phyloP scores from a whole-genome alignment of 1,284 basidiomycete species.

The Peniophora sp. region DNA sequence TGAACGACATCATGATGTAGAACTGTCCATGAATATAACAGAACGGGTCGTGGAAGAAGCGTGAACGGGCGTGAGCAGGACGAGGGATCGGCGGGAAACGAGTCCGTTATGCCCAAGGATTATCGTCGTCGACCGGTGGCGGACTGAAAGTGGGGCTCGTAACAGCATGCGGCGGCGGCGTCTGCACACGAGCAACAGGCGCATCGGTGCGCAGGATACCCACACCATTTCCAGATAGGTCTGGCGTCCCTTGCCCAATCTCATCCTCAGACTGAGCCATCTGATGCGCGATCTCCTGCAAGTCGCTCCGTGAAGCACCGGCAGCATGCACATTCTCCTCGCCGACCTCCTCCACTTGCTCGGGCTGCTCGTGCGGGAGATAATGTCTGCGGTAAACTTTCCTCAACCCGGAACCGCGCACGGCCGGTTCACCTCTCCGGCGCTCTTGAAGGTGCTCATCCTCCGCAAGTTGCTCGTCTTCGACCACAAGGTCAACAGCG shows the following conservation, averaged over 20 bases:
- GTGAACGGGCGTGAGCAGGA: too few relatives aligned
- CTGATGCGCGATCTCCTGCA: slow-evolving; percentile 19
- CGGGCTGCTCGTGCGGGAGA: slow-evolving; percentile 27
- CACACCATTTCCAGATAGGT: slow-evolving; percentile 5
- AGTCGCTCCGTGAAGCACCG: slow-evolving; percentile 11
- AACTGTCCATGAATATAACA: too few relatives aligned
- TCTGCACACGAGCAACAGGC: slow-evolving; percentile 22
- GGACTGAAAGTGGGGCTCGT: slow-evolving; percentile 16
- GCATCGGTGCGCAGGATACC: slow-evolving; percentile 17
- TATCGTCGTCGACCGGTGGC: slow-evolving; percentile 28
- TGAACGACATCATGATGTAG: too few relatives aligned
- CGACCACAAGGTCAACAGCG: slow-evolving; percentile 73
- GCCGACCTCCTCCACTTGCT: slow-evolving; percentile 26
- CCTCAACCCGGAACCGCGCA: slow-evolving; percentile 30
- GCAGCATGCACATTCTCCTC: slow-evolving; percentile 9
- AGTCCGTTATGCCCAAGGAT: slow-evolving; percentile 48
- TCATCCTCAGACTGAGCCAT: slow-evolving; percentile 20
- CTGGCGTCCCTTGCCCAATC: slow-evolving; percentile 12
- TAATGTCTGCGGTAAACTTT: slow-evolving; percentile 49
- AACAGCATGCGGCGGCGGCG: slow-evolving; percentile 39
- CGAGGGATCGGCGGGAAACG: too few relatives aligned
- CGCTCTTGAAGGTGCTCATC: slow-evolving; percentile 42
- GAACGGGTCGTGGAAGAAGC: too few relatives aligned
- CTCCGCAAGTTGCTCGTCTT: slow-evolving; percentile 44
- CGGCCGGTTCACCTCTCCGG: slow-evolving; percentile 44